phyloP scores from a whole-genome alignment of 192 early-diverging fungal genomes.

The Thoreauomyces humboldtii region DNA sequence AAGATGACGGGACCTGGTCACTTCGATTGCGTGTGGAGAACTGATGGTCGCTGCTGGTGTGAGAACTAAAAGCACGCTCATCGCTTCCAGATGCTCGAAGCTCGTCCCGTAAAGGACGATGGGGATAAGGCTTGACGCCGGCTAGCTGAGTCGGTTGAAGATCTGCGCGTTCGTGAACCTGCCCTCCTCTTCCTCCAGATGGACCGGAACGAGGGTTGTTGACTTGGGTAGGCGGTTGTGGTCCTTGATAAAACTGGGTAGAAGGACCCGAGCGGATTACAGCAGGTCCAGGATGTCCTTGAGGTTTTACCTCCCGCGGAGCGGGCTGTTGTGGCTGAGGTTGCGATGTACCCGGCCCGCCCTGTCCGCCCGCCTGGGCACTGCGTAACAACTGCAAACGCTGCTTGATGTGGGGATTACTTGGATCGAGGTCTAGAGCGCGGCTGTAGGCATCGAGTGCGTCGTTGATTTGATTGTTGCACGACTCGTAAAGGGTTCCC shows the following conservation, averaged over 20 bases:
- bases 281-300: constrained; percentile 2
- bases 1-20: too few species aligned
- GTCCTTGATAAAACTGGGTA: constrained; percentile 28
- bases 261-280: constrained; percentile 12
- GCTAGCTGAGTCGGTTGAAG: too few species aligned
- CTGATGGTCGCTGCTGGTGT: too few species aligned
- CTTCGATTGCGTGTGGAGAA: too few species aligned
- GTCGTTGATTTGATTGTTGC: constrained; percentile 96
- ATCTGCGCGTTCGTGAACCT: too few species aligned
- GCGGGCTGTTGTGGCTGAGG: constrained; percentile 24
- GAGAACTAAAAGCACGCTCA: too few species aligned
- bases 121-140: too few species aligned
- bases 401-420: constrained; percentile 85
- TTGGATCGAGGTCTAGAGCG: constrained; percentile 88
- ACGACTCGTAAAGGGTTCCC: constrained; percentile 94
- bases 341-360: constrained; percentile 14
- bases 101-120: too few species aligned
- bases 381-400: constrained; percentile 50
- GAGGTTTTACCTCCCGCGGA: constrained; percentile 17
- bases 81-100: too few species aligned
- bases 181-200: too few species aligned
- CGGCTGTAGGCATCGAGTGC: constrained; percentile 95
- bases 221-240: constrained; percentile 21
- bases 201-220: constrained; percentile 13
- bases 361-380: constrained; percentile 35